phyloP scores from a whole-genome alignment of 805 yeast genomes.

The Kurtzmaniella fragi region DNA sequence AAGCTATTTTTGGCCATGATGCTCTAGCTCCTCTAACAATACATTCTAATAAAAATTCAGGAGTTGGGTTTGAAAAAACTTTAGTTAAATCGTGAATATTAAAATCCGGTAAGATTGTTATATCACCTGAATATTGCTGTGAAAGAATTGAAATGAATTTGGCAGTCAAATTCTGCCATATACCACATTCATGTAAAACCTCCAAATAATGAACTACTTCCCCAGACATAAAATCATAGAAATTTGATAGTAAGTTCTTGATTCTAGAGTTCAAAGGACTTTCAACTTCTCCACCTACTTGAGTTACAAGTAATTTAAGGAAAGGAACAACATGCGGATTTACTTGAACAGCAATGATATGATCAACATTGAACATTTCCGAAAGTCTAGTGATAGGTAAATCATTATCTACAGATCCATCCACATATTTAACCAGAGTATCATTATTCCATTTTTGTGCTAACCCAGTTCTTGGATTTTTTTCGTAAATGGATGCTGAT shows the following conservation, averaged over 20 bases:
- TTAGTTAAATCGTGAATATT: slow-evolving; percentile 53
- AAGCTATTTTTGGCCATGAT: slow-evolving; percentile 87
- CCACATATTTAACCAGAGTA: slow-evolving; percentile 76
- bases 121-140: slow-evolving; percentile 89
- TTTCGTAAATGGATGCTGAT: slow-evolving; percentile 79
- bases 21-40: slow-evolving; percentile 82
- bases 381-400: slow-evolving; percentile 84
- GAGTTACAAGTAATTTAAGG: slow-evolving; percentile 60
- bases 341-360: slow-evolving; percentile 95
- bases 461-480: slow-evolving; percentile 66
- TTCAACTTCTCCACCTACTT: slow-evolving; percentile 66
- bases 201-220: slow-evolving; percentile 79
- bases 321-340: slow-evolving; percentile 95
- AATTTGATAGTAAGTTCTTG: slow-evolving; percentile 45
- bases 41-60: slow-evolving; percentile 64
- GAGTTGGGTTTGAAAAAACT: slow-evolving; percentile 76
- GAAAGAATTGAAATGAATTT: slow-evolving; percentile 71
- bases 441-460: slow-evolving; percentile 77
- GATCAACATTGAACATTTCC: slow-evolving; percentile 97
- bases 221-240: slow-evolving; percentile 55
- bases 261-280: slow-evolving; percentile 53
- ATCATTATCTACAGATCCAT: slow-evolving; percentile 95
- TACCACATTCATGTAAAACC: slow-evolving; percentile 68
- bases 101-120: slow-evolving; percentile 83
- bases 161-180: slow-evolving; percentile 66